Evolutionary conservation across 495 filamentous ascomycete species (phyloP).

Genomic region (Pseudevernia furfuracea): DNA sequence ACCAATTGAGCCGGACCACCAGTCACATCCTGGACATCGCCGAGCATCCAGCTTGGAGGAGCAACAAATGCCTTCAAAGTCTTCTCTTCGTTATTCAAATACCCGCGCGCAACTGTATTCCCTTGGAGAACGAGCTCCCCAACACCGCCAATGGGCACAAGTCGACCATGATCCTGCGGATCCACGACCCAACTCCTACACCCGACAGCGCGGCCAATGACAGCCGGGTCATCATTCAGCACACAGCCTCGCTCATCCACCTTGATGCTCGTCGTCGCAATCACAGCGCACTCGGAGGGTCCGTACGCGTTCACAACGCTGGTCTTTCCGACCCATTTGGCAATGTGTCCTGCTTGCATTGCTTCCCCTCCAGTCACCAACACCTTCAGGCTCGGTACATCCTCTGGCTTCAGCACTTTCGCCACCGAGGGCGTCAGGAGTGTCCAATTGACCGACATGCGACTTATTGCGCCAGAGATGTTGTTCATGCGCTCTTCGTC

Average conservation of each 20-base stretch:
- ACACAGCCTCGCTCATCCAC: constrained; percentile 5
- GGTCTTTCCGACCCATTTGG: constrained; percentile 37
- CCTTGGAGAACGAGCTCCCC: constrained; percentile 54
- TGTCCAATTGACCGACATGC: constrained; percentile 32
- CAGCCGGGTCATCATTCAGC: constrained; percentile 21
- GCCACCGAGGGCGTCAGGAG: constrained; percentile 41
- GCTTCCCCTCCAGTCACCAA: constrained; percentile 52
- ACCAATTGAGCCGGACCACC: constrained; percentile 23
- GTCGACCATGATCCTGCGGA: constrained; percentile 39
- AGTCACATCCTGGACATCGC: constrained; percentile 22
- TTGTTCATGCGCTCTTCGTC: constrained; percentile 35
- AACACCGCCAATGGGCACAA: constrained; percentile 44
- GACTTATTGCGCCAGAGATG: constrained; percentile 29
- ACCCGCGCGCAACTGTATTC: constrained; percentile 41
- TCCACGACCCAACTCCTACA: constrained; percentile 43
- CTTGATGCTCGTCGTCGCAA: constrained; percentile 32
- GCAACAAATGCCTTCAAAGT: constrained; percentile 41
- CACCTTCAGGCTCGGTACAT: constrained; percentile 41
- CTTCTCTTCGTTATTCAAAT: constrained; percentile 41
- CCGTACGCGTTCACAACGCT: constrained; percentile 49
- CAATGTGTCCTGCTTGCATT: constrained; percentile 39
- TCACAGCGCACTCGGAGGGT: constrained; percentile 46
- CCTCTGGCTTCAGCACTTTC: constrained; percentile 40
- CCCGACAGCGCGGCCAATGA: constrained; percentile 36
- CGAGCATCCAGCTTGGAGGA: constrained; percentile 37